phyloP scores from a whole-genome alignment of 2,329 filamentous ascomycete genomes.

The Pseudogymnoascus sp. region DNA sequence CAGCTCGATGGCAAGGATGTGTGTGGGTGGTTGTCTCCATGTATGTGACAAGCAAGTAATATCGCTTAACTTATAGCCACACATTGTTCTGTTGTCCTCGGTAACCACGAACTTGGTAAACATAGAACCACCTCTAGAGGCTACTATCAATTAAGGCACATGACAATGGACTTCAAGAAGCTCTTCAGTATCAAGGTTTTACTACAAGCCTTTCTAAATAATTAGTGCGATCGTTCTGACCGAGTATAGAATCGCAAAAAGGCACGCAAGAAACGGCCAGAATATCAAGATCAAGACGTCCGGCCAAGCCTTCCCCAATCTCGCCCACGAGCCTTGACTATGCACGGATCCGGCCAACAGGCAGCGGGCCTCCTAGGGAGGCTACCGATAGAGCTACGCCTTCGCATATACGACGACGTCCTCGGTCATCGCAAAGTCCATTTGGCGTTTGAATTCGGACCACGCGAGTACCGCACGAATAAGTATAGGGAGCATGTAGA shows the following conservation, averaged over 20 bases:
- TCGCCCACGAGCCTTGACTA: background rate
- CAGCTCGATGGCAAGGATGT: too few species aligned
- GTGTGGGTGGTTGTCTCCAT: too few species aligned
- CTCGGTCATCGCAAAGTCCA: conserved; percentile 10
- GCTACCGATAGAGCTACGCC: conserved; percentile 15
- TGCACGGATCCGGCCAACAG: background rate
- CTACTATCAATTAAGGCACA: background rate
- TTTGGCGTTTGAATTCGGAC: background rate
- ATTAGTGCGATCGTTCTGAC: background rate
- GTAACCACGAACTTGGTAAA: too few species aligned
- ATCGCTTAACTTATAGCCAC: too few species aligned
- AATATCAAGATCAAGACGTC: background rate
- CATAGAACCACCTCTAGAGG: too few species aligned
- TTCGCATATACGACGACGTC: conserved; percentile 17
- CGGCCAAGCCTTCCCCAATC: background rate
- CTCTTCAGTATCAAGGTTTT: background rate
- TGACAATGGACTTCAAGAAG: background rate
- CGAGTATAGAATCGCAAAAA: background rate
- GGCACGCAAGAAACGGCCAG: background rate
- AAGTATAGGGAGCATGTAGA: conserved; percentile 13
- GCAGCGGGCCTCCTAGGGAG: conserved; percentile 9
- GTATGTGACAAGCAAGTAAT: too few species aligned
- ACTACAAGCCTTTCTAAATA: background rate
- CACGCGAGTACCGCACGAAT: conserved; percentile 10
- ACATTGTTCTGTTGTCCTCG: too few species aligned